Base-by-base conservation (phyloP, 2,329 filamentous ascomycete species). In the Byssothecium circinans region DNA sequence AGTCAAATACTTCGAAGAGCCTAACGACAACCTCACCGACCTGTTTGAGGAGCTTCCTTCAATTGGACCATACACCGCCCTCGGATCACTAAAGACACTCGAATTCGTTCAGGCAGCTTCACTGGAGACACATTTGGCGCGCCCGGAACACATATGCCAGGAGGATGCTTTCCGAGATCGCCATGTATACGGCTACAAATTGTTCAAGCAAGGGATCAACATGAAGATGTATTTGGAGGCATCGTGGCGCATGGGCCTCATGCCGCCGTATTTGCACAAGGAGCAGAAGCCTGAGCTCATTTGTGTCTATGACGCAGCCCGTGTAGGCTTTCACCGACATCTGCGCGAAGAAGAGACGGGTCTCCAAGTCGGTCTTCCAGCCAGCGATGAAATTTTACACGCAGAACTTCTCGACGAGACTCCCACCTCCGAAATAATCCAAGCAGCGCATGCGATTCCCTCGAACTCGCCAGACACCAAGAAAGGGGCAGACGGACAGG, bases 231-330 rank as follows among this genome's bases (percentile, higher is more conserved):
- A 50, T 20, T 54, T 64, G 4, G 63, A 69, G 42, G 47, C 68
- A 10, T 57, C 58, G 20, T 49, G 48, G 19, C 54, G 51, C 8
- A 33, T 42, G 1, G 40, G 41, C 11, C 50, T 66, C 5, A 66
- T 70, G 33, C 68, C 68, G 6, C 68, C 68, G 0, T 68, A 65
- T 41, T 57, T 70, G 1, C 53, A 66, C 36, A 54, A 58, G 40
- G 68, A 70, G 49, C 52, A 36, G 1, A 32, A 49, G 2, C 67
- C 67, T 2, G 32, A 56, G 10, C 49, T 56, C 4, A 37, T 62
- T 1, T 61, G 54, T 25, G 7, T 69, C 60, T 72, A 64, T 50
- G 51, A 65, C n/a, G 52, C 59, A n/a, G 43, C 50, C 71, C 88
- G 89, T 3, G 41, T 63, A 1, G 65, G 67, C 3, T 70, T 70